These are phyloP conservation scores for Suillus plorans DNA, from an alignment of 768 basidiomycete species.

Conservation along the genomic window DNA sequence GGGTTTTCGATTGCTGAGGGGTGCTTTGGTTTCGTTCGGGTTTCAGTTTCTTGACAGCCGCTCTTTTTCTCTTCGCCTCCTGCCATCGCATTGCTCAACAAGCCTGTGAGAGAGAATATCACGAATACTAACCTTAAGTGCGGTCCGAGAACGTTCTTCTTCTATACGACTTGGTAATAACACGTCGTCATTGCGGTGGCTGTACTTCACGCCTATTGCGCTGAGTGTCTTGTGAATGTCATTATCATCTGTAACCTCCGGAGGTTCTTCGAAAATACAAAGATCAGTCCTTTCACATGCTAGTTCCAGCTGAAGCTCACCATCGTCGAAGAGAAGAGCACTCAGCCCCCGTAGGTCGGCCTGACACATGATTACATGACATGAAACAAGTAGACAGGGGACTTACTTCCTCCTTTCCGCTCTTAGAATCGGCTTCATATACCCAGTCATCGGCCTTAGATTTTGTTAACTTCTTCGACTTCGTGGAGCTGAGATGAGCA, in stretches of 20 bases:
- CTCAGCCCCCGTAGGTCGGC: conserved; percentile 59
- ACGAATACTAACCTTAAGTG: conserved; percentile 42
- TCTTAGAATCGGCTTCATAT: conserved; percentile 45
- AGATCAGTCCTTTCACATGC: background rate
- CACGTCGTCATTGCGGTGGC: conserved; percentile 72
- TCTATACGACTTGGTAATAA: conserved; percentile 69
- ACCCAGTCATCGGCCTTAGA: conserved; percentile 40
- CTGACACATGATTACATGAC: conserved; percentile 28
- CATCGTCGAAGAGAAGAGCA: conserved; percentile 69
- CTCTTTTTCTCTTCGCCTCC: conserved; percentile 28
- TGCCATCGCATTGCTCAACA: conserved; percentile 5
- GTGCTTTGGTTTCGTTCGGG: conserved; percentile 4
- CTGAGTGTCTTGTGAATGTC: conserved; percentile 57
- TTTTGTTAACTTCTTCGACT: conserved; percentile 33
- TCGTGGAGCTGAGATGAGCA: conserved; percentile 57
- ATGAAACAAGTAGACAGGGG: background rate
- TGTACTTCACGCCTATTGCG: conserved; percentile 66
- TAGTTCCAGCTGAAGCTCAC: conserved; percentile 32
- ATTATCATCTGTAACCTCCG: conserved; percentile 42
- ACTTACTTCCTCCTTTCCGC: conserved; percentile 37
- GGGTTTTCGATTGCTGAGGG: conserved; percentile 24
- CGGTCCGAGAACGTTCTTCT: conserved; percentile 56
- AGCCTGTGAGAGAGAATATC: conserved; percentile 4
- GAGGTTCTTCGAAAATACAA: conserved; percentile 33
- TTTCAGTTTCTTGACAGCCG: conserved; percentile 23